Evolutionary conservation across 352 stramenopile species (phyloP).

Genomic region (Aphanomyces stellatus): DNA sequence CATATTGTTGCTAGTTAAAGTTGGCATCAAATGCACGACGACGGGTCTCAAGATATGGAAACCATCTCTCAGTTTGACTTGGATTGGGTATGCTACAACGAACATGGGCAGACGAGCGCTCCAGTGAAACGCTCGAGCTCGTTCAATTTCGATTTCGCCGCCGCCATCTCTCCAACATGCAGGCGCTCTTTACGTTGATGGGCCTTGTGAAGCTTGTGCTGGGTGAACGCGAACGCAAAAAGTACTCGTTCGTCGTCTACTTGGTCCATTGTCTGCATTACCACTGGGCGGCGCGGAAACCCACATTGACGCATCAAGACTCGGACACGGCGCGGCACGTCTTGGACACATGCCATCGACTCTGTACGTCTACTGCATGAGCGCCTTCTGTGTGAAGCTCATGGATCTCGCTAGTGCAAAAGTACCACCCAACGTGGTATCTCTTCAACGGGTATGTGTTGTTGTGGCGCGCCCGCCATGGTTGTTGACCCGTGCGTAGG

Average conservation of each 20-base stretch:
- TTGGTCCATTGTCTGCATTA: constrained; percentile 12
- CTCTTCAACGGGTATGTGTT: constrained; percentile 16
- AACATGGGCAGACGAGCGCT: too few relatives aligned
- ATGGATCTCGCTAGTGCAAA: neutral
- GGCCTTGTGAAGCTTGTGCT: neutral
- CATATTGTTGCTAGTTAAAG: too few relatives aligned
- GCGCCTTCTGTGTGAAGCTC: neutral
- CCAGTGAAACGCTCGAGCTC: too few relatives aligned
- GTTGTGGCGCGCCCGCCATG: neutral
- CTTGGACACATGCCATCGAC: neutral
- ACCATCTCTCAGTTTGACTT: too few relatives aligned
- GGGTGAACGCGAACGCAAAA: neutral
- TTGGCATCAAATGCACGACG: too few relatives aligned
- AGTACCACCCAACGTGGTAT: constrained; percentile 19
- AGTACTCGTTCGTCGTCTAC: neutral
- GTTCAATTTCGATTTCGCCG: too few relatives aligned
- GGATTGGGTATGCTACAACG: too few relatives aligned
- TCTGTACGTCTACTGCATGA: neutral
- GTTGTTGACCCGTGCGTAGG: neutral
- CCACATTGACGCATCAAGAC: neutral
- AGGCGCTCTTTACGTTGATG: too few relatives aligned
- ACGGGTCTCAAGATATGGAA: too few relatives aligned
- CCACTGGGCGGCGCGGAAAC: neutral
- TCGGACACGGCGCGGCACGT: neutral
- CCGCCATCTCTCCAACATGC: too few relatives aligned